A percentile compares a stretch with the other conserved stretches of the same genome.
phyloP scores from a whole-genome alignment of 2,329 filamentous ascomycete genomes.

The Fusarium sp. region DNA sequence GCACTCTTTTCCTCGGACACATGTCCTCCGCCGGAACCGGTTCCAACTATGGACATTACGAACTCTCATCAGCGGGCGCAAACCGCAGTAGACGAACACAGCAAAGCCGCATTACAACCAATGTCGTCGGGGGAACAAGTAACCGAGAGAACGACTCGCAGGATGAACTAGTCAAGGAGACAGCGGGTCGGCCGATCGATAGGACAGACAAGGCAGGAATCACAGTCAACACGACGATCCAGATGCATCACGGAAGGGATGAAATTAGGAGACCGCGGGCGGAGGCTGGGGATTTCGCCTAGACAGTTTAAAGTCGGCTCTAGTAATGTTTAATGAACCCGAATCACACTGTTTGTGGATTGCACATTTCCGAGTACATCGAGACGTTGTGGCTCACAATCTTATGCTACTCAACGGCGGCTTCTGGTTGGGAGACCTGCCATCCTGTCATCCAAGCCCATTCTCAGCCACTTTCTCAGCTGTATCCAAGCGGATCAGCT shows the following conservation, averaged over 20 bases:
- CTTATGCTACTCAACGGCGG: background rate
- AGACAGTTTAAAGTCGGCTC: background rate
- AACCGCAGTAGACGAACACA: constrained; percentile 34
- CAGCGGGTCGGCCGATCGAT: background rate
- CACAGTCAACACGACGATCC: constrained; percentile 36
- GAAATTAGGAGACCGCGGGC: constrained; percentile 9
- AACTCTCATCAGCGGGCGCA: constrained; percentile 35
- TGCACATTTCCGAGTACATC: background rate
- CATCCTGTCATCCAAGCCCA: too few species aligned
- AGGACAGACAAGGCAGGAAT: constrained; percentile 27
- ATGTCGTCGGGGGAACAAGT: constrained; percentile 37
- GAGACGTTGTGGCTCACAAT: background rate
- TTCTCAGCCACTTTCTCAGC: too few species aligned
- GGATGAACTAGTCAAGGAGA: constrained; percentile 37
- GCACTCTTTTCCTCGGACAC: constrained; percentile 36
- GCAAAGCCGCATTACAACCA: constrained; percentile 35
- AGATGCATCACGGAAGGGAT: constrained; percentile 25
- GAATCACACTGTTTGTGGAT: background rate
- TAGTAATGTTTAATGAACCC: background rate
- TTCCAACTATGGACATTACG: constrained; percentile 38
- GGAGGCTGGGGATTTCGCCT: constrained; percentile 16
- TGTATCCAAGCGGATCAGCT: too few species aligned
- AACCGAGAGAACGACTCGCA: constrained; percentile 37
- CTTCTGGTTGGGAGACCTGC: background rate
- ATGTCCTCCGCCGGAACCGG: constrained; percentile 30